A percentile compares a stretch with the other conserved stretches of the same genome.
Evolutionary conservation across 176 grass and related monocot genomes (phyloP).

Genomic region (Carex scoparia): DNA sequence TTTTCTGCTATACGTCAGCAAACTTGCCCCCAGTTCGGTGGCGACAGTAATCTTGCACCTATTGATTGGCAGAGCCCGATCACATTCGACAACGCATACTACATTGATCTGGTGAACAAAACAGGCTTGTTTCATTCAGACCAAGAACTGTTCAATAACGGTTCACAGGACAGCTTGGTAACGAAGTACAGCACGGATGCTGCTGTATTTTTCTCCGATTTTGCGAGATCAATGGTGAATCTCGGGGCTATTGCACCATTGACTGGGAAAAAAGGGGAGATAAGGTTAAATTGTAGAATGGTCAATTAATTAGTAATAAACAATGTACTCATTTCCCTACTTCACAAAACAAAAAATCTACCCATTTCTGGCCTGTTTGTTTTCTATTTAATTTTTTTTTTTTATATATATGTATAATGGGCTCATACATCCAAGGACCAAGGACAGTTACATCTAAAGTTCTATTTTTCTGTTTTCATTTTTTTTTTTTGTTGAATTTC

Average conservation of each 20-base stretch:
- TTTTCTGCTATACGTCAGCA: conserved; percentile 42
- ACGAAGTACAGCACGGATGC: conserved; percentile 13
- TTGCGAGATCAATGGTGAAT: conserved; percentile 44
- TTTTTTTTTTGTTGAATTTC: neutral
- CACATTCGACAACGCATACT: conserved; percentile 65
- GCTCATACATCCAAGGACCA: neutral
- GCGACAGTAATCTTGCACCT: conserved; percentile 36
- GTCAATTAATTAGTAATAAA: conserved; percentile 33
- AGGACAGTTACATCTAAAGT: neutral
- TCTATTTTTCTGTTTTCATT: neutral
- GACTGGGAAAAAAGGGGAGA: conserved; percentile 37
- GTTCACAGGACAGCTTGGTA: conserved; percentile 51
- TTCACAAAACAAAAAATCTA: neutral
- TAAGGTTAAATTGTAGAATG: conserved; percentile 47
- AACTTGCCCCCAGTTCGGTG: conserved; percentile 45
- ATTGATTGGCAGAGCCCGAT: conserved; percentile 42
- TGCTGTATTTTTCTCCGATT: conserved; percentile 24
- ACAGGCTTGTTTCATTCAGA: conserved; percentile 65
- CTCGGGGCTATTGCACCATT: conserved; percentile 41
- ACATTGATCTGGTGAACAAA: conserved; percentile 30
- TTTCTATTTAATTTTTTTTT: neutral
- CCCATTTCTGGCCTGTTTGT: neutral
- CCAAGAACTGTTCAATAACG: conserved; percentile 64
- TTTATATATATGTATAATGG: neutral
- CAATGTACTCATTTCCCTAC: neutral